Evolutionary conservation across 139 green algal species (phyloP), one percentile per base, ranked within the genome.

Genomic region (Chlorella sp.): DNA sequence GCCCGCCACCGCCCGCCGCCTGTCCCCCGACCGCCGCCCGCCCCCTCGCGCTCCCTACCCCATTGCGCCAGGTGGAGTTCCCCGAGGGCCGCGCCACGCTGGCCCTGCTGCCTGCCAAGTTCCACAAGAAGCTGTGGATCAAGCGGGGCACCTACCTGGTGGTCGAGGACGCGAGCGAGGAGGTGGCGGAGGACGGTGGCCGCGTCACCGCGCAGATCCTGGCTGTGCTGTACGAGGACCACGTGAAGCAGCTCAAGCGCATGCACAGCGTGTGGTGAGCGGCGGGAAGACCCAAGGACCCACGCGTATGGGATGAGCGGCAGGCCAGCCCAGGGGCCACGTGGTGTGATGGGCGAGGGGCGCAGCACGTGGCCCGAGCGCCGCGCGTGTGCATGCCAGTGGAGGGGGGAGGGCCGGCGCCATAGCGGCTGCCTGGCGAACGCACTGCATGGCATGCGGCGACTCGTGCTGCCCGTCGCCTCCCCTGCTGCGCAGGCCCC

Each of bases 111-210:
- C 91, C 91, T 6, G 82, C 87, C 2, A 84, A 84, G 45, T 95
- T 95, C 72, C 89, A 93, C 79, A 92, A 91, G 55, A 94, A 93
- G 77, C 76, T 95, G 55, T 95, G 89, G 89, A 86, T 95, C 8
- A 81, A 82, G 25, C 82, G 85, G 12, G 91, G 91, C 38, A 88
- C 83, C 29, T 95, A 71, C 68, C 27, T 94, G 0, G 77, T 95
- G 2, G 68, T 94, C 0, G 83, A 92, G 45, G 67, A 83, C 1
- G n/a, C 55, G 29, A 5, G 40, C 17, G 84, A 91, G 51, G 31
- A 23, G 14, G 58, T 38, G 23, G 35, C 36, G 11, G 74, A 76
- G 35, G 35, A 48, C 15, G 78, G 71, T 41, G 35, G 35, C 58
- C 80, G 82, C 38, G 81, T 93, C 19, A 90, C 87, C 31, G 90